Evolutionary conservation across 2,329 filamentous ascomycete genomes (phyloP).

Genomic region (Arthroderma sp.): DNA sequence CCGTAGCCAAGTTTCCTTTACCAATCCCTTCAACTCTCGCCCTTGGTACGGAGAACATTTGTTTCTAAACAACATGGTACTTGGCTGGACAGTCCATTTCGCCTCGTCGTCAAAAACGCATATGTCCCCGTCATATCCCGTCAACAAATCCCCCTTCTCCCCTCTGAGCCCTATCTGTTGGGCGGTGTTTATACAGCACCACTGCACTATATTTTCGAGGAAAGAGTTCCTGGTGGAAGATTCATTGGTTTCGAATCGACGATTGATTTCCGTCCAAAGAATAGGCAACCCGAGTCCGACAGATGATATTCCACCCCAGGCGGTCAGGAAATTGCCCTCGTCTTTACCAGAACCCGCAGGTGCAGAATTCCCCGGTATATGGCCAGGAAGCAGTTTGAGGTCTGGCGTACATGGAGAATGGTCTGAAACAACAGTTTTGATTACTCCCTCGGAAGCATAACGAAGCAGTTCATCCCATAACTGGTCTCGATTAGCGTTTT

Average conservation of each 20-base stretch:
- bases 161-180: constrained; percentile 73
- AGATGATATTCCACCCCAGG: constrained; percentile 92
- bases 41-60: constrained; percentile 85
- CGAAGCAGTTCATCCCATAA: constrained; percentile 68
- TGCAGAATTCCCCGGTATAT: constrained; percentile 42
- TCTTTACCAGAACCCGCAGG: constrained; percentile 20
- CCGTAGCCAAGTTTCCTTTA: constrained; percentile 73
- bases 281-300: constrained; percentile 89
- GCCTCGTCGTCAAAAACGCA: constrained; percentile 83
- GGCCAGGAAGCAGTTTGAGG: constrained; percentile 69
- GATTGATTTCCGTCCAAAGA: constrained; percentile 63
- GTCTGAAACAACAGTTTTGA: constrained; percentile 84
- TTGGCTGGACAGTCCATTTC: constrained; percentile 58
- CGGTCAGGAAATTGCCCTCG: constrained; percentile 78
- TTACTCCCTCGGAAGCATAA: constrained; percentile 55
- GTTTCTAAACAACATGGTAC: constrained; percentile 89
- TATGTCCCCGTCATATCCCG: constrained; percentile 78
- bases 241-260: constrained; percentile 26
- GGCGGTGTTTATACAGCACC: constrained; percentile 79
- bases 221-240: constrained; percentile 15
- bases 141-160: constrained; percentile 65
- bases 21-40: constrained; percentile 61
- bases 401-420: constrained; percentile 94
- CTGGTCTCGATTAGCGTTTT: constrained; percentile 64
- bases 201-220: constrained; percentile 66